Percentiles rank a stretch among this genome's conserved stretches.
phyloP scores from a whole-genome alignment of 139 green algal species.

The Picochlorum sp. region DNA sequence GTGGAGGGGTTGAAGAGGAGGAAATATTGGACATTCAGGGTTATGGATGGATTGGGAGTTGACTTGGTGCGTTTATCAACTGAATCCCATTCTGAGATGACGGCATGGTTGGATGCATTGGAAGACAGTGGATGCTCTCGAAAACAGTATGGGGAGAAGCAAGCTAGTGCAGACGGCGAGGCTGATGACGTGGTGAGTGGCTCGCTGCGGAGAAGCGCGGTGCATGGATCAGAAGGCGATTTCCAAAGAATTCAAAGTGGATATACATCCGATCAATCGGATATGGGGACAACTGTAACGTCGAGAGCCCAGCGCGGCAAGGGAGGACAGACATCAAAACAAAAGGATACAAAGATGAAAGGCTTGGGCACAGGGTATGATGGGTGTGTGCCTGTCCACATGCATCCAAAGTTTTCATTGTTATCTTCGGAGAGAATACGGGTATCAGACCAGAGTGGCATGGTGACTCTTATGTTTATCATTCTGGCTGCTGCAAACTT shows the following conservation, averaged over 20 bases:
- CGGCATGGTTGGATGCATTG: conserved; percentile 47
- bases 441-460: conserved; percentile 32
- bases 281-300: conserved; percentile 10
- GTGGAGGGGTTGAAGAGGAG: conserved; percentile 28
- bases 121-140: conserved; percentile 28
- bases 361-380: background rate
- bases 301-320: background rate
- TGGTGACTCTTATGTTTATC: conserved; percentile 68
- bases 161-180: background rate
- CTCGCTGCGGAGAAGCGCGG: background rate
- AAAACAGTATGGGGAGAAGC: background rate
- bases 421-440: conserved; percentile 59
- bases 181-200: background rate
- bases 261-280: conserved; percentile 34
- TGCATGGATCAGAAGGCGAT: background rate
- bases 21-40: conserved; percentile 33
- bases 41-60: conserved; percentile 27
- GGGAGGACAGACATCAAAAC: background rate
- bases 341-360: background rate
- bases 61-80: conserved; percentile 41
- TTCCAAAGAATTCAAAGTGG: background rate
- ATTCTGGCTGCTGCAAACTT: conserved; percentile 67
- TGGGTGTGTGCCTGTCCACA: conserved; percentile 46
- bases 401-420: conserved; percentile 22
- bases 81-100: conserved; percentile 16